phyloP scores from a whole-genome alignment of 2,329 filamentous ascomycete species.

The Fusarium caatingaense region DNA sequence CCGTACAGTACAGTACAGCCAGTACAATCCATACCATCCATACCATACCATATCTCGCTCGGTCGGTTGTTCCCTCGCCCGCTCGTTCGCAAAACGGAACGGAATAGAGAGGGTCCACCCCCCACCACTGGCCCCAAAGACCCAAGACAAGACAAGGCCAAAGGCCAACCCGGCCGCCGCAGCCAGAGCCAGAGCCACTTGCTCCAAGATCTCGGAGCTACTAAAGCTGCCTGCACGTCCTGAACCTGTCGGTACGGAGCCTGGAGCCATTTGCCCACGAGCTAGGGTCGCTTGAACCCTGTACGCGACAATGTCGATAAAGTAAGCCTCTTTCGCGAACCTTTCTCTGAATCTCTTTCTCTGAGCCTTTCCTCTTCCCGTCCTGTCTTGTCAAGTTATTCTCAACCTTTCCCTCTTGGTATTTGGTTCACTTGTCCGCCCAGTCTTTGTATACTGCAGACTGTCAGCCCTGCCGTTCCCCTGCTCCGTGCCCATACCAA shows the following conservation, averaged over 20 bases:
- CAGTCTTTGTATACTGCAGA: constrained; percentile 15
- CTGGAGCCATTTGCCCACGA: constrained; percentile 48
- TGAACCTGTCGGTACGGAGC: constrained; percentile 48
- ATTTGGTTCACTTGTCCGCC: constrained; percentile 25
- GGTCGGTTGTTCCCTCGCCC: constrained; percentile 5
- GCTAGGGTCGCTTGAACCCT: constrained; percentile 52
- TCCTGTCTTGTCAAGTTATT: constrained; percentile 30
- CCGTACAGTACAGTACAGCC: constrained; percentile 6
- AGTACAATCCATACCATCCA: not conserved
- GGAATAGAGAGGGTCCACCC: constrained; percentile 45
- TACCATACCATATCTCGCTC: not conserved
- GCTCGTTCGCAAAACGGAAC: constrained; percentile 29
- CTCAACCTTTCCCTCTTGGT: constrained; percentile 24
- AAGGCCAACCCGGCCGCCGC: constrained; percentile 40
- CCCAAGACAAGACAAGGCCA: constrained; percentile 41
- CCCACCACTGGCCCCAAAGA: constrained; percentile 41
- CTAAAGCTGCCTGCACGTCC: constrained; percentile 48
- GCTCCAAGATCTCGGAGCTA: constrained; percentile 49
- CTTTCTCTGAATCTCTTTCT: constrained; percentile 39
- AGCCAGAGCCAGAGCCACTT: constrained; percentile 38
- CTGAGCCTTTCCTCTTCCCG: constrained; percentile 38
- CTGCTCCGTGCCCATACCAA: constrained; percentile 23
- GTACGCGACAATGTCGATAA: constrained; percentile 64
- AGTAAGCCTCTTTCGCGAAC: constrained; percentile 58
- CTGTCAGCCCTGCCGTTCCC: constrained; percentile 17